Base-by-base conservation (phyloP, 1,284 basidiomycete species). In the Sporisorium iseilematis-ciliati region DNA sequence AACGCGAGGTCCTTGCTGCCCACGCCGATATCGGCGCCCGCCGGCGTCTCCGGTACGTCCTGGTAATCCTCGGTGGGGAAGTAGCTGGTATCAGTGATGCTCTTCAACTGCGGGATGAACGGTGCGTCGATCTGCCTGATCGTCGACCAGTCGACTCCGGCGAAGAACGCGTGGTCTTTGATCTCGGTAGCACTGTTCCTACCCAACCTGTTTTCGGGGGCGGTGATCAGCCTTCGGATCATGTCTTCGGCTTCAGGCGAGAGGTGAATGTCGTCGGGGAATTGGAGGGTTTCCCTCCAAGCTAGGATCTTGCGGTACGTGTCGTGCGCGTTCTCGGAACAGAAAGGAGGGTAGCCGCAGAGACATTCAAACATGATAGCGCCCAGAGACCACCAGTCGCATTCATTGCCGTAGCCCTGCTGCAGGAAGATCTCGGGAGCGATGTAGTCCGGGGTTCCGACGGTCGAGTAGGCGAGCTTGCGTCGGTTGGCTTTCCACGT, bases 291-390 rank as follows among this genome's bases (percentile, higher is more conserved):
- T 95, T 94, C 81, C 52, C 91, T 90, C 96, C 95, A 98, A 64
- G 96, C 93, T 72, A 99, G 91, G 81, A 99, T 99, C 88, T 99
- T 99, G 86, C 95, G 92, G 88, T 99, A 99, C 23, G 96, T 98
- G 84, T 99, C 96, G 80, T 93, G 93, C 18, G 96, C 95, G 82
- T 94, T 95, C 84, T 98, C 95, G 10, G 95, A 97, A 86, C 95
- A 97, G 89, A 97, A 98, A 3, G 95, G 95, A 12, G 95, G 95
- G 85, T 96, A 97, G 12, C 87, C 96, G 79, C 97, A 94, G 25
- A 99, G 89, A 87, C 96, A 98, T 86, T 99, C 96, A 84, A 96
- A 99, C 92, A 97, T 97, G 87, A 99, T 98, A 4, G 95, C 95
- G 12, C 96, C 86, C 53, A 86, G 69, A 58, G 83, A 85, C 95